These are phyloP conservation scores for Agaricus subrufescens DNA, from an alignment of 768 basidiomycete species.

Conservation along the genomic window DNA sequence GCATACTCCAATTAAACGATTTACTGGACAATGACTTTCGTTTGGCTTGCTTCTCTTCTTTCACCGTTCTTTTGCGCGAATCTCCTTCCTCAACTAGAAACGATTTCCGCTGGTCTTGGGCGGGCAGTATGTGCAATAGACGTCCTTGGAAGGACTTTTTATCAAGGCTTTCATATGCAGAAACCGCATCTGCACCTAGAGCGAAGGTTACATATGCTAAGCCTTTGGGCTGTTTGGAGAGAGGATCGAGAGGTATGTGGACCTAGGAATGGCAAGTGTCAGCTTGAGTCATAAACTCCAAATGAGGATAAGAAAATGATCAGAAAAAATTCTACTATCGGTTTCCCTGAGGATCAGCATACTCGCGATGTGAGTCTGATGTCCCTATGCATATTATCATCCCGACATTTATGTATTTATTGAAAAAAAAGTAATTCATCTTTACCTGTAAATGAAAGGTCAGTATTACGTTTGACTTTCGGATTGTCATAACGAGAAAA, in stretches of 20 bases:
- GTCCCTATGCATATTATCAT: constrained; percentile 57
- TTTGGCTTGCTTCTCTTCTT: constrained; percentile 62
- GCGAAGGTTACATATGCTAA: constrained; percentile 47
- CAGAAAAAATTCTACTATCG: constrained; percentile 53
- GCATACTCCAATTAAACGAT: constrained; percentile 88
- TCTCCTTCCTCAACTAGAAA: constrained; percentile 37
- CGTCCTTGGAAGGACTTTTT: constrained; percentile 88
- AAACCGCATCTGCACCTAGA: constrained; percentile 38
- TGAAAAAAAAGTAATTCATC: constrained; percentile 6
- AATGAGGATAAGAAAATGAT: neutral
- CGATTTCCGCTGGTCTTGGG: constrained; percentile 60
- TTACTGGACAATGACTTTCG: constrained; percentile 66
- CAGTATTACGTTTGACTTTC: constrained; percentile 10
- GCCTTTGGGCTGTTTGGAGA: constrained; percentile 44
- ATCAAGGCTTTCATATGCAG: constrained; percentile 77
- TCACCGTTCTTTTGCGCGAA: constrained; percentile 40
- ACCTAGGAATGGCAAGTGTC: constrained; percentile 27
- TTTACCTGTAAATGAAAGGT: constrained; percentile 33
- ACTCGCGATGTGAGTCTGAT: constrained; percentile 50
- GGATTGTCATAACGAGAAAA: constrained; percentile 5
- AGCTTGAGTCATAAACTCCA: neutral
- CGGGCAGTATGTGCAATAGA: constrained; percentile 84
- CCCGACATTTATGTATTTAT: constrained; percentile 12
- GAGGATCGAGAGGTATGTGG: constrained; percentile 42
- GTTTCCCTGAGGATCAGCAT: constrained; percentile 56